A percentile compares a stretch with the other conserved stretches of the same genome.
These are phyloP conservation scores for Colletotrichum phormii DNA, from an alignment of 2,329 filamentous ascomycete genomes.

Conservation along the genomic window DNA sequence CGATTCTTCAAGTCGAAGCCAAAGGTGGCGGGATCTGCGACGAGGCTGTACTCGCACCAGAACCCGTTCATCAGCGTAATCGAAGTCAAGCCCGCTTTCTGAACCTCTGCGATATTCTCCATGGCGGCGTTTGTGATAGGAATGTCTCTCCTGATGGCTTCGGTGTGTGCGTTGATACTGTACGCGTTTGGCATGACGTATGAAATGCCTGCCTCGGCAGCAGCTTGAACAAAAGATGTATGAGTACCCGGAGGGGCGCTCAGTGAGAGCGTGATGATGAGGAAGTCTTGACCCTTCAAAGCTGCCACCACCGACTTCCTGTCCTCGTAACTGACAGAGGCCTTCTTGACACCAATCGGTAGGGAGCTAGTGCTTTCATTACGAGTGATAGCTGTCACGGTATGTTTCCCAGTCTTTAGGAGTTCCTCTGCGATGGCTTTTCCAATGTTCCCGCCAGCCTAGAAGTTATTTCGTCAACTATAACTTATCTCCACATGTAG, in stretches of 20 bases:
- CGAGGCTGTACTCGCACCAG: slow-evolving; percentile 66
- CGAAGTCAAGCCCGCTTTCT: slow-evolving; percentile 11
- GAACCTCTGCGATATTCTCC: slow-evolving; percentile 40
- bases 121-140: slow-evolving; percentile 48
- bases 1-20: slow-evolving; percentile 62
- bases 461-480: slow-evolving; percentile 23
- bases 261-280: slow-evolving; percentile 61
- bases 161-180: slow-evolving; percentile 39
- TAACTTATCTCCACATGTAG: too few relatives aligned
- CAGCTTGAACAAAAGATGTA: slow-evolving; percentile 59
- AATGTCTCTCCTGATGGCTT: slow-evolving; percentile 38
- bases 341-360: slow-evolving; percentile 55
- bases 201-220: slow-evolving; percentile 60
- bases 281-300: slow-evolving; percentile 62
- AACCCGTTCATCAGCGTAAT: slow-evolving; percentile 56
- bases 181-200: slow-evolving; percentile 65
- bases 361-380: slow-evolving; percentile 51
- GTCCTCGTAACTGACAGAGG: slow-evolving; percentile 56
- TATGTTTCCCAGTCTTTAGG: slow-evolving; percentile 61
- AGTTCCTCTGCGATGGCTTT: slow-evolving; percentile 54
- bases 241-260: slow-evolving; percentile 52
- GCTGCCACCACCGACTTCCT: slow-evolving; percentile 56
- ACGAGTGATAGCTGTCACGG: slow-evolving; percentile 64
- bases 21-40: slow-evolving; percentile 44
- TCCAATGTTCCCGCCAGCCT: slow-evolving; percentile 56